Conservation (phyloP, 805 yeast genomes). For the Sugiyamaella marilandica region DNA sequence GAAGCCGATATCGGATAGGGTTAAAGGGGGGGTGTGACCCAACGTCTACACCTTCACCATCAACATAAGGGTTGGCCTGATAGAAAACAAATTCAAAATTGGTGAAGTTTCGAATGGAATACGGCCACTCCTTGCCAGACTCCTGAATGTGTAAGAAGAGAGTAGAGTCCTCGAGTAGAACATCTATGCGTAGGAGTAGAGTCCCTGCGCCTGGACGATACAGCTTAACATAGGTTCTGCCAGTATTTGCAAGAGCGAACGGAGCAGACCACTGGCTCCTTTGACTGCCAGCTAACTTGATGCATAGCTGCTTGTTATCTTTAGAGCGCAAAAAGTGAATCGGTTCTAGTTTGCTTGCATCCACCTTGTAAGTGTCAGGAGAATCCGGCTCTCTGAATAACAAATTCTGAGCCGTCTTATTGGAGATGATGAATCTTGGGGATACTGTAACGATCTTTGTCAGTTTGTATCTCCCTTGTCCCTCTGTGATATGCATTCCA, state of each 20-base stretch:
- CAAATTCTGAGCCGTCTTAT: conserved; percentile 52
- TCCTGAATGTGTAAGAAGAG: conserved; percentile 69
- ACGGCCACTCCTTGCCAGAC: conserved; percentile 87
- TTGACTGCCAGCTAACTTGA: conserved; percentile 50
- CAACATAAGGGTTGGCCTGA: conserved; percentile 71
- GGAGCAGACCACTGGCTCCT: conserved; percentile 81
- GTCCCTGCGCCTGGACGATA: conserved; percentile 54
- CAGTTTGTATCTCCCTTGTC: conserved; percentile 74
- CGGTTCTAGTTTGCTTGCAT: conserved; percentile 25
- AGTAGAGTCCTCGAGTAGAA: conserved; percentile 74
- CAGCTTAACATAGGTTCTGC: conserved; percentile 71
- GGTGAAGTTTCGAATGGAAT: conserved; percentile 82
- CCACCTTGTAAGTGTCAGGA: conserved; percentile 35
- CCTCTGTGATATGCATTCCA: conserved; percentile 68
- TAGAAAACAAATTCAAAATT: conserved; percentile 80
- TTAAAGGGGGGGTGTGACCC: conserved; percentile 53
- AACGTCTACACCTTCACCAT: conserved; percentile 59
- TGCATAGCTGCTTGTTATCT: conserved; percentile 52
- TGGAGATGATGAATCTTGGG: conserved; percentile 77
- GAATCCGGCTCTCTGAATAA: conserved; percentile 67
- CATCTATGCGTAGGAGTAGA: conserved; percentile 62
- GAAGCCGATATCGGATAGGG: conserved; percentile 76
- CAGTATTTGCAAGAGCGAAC: conserved; percentile 76
- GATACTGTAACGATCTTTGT: conserved; percentile 74
- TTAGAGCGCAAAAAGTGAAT: conserved; percentile 52